Evolutionary conservation across 73 alveolate genomes (phyloP).

Genomic region (Tetrahymena thermophila): DNA sequence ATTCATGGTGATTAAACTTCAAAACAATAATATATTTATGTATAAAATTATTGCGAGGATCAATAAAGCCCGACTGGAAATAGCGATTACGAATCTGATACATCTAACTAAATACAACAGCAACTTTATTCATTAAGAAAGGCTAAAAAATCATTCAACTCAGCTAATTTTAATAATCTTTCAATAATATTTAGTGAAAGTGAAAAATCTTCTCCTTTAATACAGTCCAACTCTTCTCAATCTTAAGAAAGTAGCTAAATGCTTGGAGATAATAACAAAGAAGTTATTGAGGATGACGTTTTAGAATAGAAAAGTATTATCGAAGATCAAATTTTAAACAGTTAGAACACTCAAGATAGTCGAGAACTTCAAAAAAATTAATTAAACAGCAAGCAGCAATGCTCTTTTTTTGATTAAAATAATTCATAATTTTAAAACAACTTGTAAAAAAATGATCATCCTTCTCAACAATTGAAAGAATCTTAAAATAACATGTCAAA

Average conservation of each 20-base stretch:
- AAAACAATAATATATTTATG: background rate
- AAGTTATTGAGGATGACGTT: background rate
- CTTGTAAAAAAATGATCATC: background rate
- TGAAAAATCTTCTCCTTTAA: background rate
- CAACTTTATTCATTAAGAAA: background rate
- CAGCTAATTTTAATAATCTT: background rate
- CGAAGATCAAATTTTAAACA: background rate
- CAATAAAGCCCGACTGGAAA: background rate
- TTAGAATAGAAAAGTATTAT: background rate
- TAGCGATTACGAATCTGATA: background rate
- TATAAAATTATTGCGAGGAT: background rate
- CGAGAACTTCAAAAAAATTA: background rate
- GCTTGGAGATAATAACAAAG: background rate
- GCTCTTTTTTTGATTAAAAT: background rate
- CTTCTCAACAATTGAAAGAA: background rate
- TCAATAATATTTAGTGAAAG: background rate
- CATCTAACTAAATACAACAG: background rate
- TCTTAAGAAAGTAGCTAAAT: background rate
- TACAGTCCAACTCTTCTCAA: background rate
- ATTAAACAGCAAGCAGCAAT: background rate
- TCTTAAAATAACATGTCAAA: no score
- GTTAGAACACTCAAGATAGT: background rate
- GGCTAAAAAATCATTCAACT: background rate
- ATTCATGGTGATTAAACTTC: background rate
- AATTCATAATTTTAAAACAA: background rate